Evolutionary conservation across 2,329 filamentous ascomycete species (phyloP).

Genomic region (Atkinsonella hypoxylon): DNA sequence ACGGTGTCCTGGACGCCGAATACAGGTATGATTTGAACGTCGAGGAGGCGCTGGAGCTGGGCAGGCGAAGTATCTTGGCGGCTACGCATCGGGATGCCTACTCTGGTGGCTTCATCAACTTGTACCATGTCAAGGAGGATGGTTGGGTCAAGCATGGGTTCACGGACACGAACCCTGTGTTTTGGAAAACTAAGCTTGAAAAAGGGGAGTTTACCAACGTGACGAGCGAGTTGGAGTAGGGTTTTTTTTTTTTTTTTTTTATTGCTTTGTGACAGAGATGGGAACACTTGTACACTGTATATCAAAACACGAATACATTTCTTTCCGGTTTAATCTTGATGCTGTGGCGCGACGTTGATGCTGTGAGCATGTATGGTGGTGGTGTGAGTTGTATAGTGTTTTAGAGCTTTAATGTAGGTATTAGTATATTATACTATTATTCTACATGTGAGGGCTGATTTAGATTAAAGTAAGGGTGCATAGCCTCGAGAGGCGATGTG

Average conservation of each 20-base stretch:
- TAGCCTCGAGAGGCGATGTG: too few species aligned
- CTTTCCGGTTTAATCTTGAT: background rate
- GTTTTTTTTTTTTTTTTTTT: too few species aligned
- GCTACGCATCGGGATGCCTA: conserved; percentile 97
- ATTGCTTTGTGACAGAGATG: too few species aligned
- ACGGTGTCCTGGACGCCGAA: conserved; percentile 92
- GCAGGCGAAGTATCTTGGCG: conserved; percentile 82
- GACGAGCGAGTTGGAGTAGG: conserved; percentile 55
- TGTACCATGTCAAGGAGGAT: conserved; percentile 98
- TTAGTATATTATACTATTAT: too few species aligned
- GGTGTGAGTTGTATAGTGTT: too few species aligned
- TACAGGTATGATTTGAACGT: conserved; percentile 82
- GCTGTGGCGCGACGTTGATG: too few species aligned
- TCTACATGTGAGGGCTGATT: too few species aligned
- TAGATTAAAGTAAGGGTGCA: too few species aligned
- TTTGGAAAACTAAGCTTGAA: conserved; percentile 98
- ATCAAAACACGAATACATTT: conserved; percentile 1
- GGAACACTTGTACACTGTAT: conserved; percentile 6
- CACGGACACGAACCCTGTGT: conserved; percentile 95
- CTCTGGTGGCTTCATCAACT: conserved; percentile 95
- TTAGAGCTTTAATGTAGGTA: too few species aligned
- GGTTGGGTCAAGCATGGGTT: conserved; percentile 99
- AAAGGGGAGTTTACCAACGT: conserved; percentile 98
- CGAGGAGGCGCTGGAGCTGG: conserved; percentile 83
- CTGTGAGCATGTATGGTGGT: too few species aligned